Base-by-base conservation (phyloP, 129 eudicot species). In the Centella asiatica region DNA sequence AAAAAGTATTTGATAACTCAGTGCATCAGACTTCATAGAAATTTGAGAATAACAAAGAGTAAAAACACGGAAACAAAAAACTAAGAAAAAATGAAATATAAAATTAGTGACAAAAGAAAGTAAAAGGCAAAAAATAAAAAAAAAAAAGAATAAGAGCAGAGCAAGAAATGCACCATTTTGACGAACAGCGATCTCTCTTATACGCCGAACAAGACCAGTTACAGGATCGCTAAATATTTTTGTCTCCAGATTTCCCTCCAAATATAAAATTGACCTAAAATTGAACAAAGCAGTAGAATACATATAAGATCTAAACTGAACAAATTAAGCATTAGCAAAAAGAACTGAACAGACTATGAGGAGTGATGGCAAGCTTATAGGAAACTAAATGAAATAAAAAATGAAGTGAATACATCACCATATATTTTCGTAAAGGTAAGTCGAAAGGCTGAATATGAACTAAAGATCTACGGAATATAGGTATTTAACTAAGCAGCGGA, bases 221-320 rank as follows among this genome's bases (percentile, higher is more conserved):
- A 87, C 66, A 7, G 90, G 94, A 73, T 92, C 98, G 44, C 69
- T 77, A 69, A 90, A 90, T 44, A 90, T 66, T 70, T 87, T 92
- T 0, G 96, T 79, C 81, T 92, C 98, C 60, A 92, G 53, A 82
- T 87, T 92, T 45, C 98, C 98, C 80, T 92, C 98, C 82, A 92
- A 66, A 72, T 87, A 92, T 56, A 92, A 65, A 44, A 78, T 77
- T 20, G 88, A 69, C 49, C 98, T 88, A 63, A 69, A 76, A 57
- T 60, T 6, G 23, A 72, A 66, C 5, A 32, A 13, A 40, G n/a
- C n/a, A n/a, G n/a, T n/a, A n/a, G n/a, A n/a, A n/a, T n/a, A n/a
- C n/a, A n/a, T n/a, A n/a, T n/a, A 63, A 3, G 13, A 50, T 10
- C 37, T 7, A 2, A 8, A 39, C 27, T 13, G 17, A 20, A 19